phyloP scores from a whole-genome alignment of 2,329 filamentous ascomycete genomes.

The Aureobasidium sp. region DNA sequence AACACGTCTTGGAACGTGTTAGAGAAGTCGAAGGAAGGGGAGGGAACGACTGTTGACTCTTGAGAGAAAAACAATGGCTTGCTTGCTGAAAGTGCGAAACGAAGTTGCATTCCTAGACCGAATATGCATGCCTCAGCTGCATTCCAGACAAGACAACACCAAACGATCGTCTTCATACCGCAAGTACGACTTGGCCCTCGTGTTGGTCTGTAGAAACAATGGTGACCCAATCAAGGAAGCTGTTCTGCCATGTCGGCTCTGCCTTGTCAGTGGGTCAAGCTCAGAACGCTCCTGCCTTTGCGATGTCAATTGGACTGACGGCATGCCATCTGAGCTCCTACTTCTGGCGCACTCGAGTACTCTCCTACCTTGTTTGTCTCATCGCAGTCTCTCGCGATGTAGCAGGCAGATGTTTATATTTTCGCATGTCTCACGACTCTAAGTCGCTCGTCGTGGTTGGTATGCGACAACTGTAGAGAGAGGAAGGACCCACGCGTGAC shows the following conservation, averaged over 20 bases:
- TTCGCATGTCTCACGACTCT: background rate
- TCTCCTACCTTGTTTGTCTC: no score
- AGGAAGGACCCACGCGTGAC: background rate
- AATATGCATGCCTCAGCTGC: background rate
- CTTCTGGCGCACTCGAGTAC: background rate
- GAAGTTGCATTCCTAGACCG: constrained; percentile 7
- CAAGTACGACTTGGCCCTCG: background rate
- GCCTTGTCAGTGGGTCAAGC: no score
- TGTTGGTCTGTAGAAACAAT: background rate
- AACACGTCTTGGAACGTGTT: background rate
- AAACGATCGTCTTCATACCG: background rate
- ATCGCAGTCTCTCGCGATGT: no score
- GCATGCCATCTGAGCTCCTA: background rate
- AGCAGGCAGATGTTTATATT: no score
- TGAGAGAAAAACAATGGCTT: background rate
- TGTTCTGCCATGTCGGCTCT: background rate
- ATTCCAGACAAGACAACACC: constrained; percentile 2
- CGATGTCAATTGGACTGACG: background rate
- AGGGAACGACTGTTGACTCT: background rate
- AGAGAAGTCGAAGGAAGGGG: background rate
- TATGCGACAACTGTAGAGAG: background rate
- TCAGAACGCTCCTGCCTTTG: background rate
- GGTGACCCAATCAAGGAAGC: background rate
- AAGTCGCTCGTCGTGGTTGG: background rate
- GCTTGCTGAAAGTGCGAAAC: background rate